Base-by-base conservation (phyloP, 2,329 filamentous ascomycete species). In the Fusarium dlaminii region DNA sequence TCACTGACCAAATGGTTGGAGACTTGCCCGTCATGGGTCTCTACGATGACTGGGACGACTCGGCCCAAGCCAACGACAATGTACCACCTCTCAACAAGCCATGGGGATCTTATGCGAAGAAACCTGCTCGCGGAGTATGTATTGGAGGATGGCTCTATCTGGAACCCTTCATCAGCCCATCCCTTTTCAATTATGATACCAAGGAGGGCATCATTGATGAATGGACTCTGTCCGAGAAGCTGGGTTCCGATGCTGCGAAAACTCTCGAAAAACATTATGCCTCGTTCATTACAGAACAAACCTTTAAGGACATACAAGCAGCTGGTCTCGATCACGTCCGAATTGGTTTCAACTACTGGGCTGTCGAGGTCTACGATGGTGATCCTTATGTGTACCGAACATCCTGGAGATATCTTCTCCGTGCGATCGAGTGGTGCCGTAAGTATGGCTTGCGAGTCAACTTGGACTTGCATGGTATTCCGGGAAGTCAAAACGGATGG, bases 261-360 rank as follows among this genome's bases (percentile, higher is more conserved):
- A 92, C 89, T 0, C 84, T 98, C n/a, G 96, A 99, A 81, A 88
- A 93, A 68, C 96, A 99, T 82, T 99, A 99, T 83, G 92, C 95
- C 3, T 90, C 90, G 1, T 99, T 98, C 79, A 91, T 98, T 48
- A 95, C 90, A 0, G 94, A 97, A 80, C 86, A 92, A 66, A 95
- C 94, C 5, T 98, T 98, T 81, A 87, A 87, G 63, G 93, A 96
- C 45, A 98, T 99, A 68, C 90, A 91, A 55, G 91, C 90, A 43
- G 96, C 96, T 3, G 96, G 96, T 0, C 90, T 99, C 51, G 96
- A 99, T 80, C 96, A 99, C 80, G 93, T 99, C n/a, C 93, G 96
- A 62, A 98, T 99, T 61, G 95, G 94, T 0, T 98, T 92, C 81
- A 94, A 93, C 15, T 99, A 99, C 86, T 99, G 96, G 96, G 94